Conservation (phyloP, 163 green algal genomes). For the Scenedesmus sp. region DNA sequence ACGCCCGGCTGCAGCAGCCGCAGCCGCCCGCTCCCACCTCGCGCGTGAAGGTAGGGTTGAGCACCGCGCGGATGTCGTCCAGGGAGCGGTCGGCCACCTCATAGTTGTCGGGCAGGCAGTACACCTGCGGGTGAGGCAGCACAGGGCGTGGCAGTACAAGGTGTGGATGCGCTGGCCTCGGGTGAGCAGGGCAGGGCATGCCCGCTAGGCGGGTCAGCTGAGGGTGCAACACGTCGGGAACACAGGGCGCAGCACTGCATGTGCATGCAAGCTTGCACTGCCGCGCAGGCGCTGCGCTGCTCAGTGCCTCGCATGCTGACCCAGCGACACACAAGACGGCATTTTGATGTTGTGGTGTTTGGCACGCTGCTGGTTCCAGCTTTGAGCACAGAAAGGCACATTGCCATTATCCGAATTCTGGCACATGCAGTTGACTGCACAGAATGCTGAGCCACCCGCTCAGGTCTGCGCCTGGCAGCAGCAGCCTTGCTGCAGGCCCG, state of each 20-base stretch:
- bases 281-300: too few species aligned
- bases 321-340: background rate
- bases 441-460: too few species aligned
- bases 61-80: conserved; percentile 93
- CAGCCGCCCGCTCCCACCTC: conserved; percentile 54
- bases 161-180: too few species aligned
- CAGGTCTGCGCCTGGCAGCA: background rate
- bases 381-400: conserved; percentile 33
- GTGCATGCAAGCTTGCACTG: too few species aligned
- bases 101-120: conserved; percentile 98
- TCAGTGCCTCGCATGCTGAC: too few species aligned
- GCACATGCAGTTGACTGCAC: conserved; percentile 91
- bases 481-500: background rate
- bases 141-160: conserved; percentile 1
- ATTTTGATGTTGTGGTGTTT: too few species aligned
- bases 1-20: background rate
- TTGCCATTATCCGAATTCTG: conserved; percentile 95
- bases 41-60: conserved; percentile 87
- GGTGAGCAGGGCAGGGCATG: background rate
- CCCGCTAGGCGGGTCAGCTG: too few species aligned
- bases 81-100: conserved; percentile 94
- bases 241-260: background rate
- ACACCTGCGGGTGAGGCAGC: conserved; percentile 75
- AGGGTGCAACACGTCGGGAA: too few species aligned
- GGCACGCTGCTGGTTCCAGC: too few species aligned